Evolutionary conservation across 2,329 filamentous ascomycete species (phyloP).

Genomic region (Trichoderma sp.): DNA sequence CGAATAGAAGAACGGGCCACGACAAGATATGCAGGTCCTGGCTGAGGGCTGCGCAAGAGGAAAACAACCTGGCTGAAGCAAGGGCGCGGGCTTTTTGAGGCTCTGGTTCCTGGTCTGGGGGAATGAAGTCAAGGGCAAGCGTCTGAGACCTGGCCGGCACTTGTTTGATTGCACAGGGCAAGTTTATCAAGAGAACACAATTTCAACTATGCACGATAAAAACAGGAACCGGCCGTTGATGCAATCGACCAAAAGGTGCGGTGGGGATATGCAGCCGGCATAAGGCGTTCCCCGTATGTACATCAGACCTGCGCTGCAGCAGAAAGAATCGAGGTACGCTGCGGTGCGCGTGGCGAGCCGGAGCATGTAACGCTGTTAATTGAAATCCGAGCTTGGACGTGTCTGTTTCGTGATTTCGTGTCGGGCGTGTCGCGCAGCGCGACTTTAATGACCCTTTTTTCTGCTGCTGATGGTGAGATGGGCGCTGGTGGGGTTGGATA

Average conservation of each 20-base stretch:
- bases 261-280: constrained; percentile 19
- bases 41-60: background rate
- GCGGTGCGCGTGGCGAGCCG: constrained; percentile 30
- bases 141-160: background rate
- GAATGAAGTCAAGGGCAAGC: background rate
- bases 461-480: background rate
- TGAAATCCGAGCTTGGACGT: constrained; percentile 37
- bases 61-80: background rate
- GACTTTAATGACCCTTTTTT: constrained; percentile 12
- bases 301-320: constrained; percentile 26
- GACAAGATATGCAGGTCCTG: background rate
- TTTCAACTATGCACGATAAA: background rate
- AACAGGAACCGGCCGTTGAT: constrained; percentile 11
- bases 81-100: constrained; percentile 3
- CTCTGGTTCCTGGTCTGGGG: background rate
- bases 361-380: constrained; percentile 36
- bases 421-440: constrained; percentile 35
- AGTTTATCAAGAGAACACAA: background rate
- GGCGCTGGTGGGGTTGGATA: constrained; percentile 12
- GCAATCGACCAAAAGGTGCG: background rate
- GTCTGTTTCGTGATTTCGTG: constrained; percentile 50
- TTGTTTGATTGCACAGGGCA: background rate
- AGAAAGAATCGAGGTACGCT: constrained; percentile 4
- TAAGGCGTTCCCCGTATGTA: constrained; percentile 21
- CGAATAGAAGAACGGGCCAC: constrained; percentile 9